Evolutionary conservation across 768 basidiomycete species (phyloP).

Genomic region (Suillus weaverae): DNA sequence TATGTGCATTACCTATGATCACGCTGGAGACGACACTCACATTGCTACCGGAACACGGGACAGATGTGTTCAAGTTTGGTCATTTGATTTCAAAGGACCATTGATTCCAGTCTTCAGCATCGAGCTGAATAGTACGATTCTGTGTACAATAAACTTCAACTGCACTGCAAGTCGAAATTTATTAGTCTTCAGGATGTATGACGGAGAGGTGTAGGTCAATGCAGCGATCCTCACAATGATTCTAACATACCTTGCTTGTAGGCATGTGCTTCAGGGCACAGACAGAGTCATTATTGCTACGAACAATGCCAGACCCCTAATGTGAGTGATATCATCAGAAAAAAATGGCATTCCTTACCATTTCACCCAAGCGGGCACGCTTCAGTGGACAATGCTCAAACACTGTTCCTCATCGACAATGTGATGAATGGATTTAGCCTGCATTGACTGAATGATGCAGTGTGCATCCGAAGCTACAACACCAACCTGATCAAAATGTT

Average conservation of each 20-base stretch:
- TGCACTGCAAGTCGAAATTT: not conserved
- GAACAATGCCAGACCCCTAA: not conserved
- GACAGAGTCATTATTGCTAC: not conserved
- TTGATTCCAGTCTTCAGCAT: not conserved
- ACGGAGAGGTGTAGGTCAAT: conserved; percentile 4
- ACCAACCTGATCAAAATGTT: no score
- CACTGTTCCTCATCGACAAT: not conserved
- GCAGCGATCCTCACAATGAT: not conserved
- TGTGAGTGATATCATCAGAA: not conserved
- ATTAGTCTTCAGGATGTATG: conserved; percentile 8
- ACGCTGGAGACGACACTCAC: not conserved
- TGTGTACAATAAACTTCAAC: not conserved
- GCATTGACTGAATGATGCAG: no score
- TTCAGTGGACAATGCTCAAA: not conserved
- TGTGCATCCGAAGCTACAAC: no score
- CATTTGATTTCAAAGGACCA: not conserved
- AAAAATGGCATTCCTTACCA: not conserved
- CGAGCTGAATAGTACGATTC: not conserved
- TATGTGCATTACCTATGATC: conserved; percentile 9
- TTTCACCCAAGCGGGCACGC: not conserved
- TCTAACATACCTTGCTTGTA: not conserved
- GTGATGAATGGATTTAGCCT: not conserved
- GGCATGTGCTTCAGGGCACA: not conserved
- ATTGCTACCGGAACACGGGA: not conserved
- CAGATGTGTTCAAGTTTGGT: not conserved